These are phyloP conservation scores for Xylariales sp. DNA, from an alignment of 2,329 filamentous ascomycete species.

Conservation along the genomic window DNA sequence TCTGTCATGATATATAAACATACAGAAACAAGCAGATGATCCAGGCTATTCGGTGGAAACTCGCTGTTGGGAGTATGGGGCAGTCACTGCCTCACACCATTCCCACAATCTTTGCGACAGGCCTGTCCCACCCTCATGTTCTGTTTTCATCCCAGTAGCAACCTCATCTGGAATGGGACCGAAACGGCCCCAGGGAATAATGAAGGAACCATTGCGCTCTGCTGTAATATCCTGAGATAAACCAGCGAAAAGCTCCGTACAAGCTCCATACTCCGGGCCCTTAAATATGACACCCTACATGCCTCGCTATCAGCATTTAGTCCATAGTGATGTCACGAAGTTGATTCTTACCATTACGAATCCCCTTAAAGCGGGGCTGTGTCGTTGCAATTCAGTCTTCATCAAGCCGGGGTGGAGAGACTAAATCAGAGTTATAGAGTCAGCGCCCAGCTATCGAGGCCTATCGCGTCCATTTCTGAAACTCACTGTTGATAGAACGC, in stretches of 20 bases:
- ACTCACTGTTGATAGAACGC: constrained; percentile 10
- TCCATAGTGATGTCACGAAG: too few species aligned
- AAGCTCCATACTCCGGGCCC: constrained; percentile 30
- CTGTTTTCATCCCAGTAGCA: constrained; percentile 6
- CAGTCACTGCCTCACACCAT: constrained; percentile 11
- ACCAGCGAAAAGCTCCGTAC: constrained; percentile 36
- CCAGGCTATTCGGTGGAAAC: too few species aligned
- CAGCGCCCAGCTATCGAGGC: background rate
- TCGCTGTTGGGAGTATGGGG: too few species aligned
- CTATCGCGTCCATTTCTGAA: background rate
- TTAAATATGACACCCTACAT: constrained; percentile 21
- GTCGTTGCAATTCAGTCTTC: constrained; percentile 2
- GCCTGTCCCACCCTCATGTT: constrained; percentile 12
- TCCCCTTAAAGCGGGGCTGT: too few species aligned
- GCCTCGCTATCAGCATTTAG: background rate
- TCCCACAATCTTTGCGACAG: constrained; percentile 10
- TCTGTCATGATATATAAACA: too few species aligned
- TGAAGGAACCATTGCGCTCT: constrained; percentile 24
- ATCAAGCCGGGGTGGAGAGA: background rate
- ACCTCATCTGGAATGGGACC: constrained; percentile 12
- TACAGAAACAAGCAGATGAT: too few species aligned
- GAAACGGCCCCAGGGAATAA: constrained; percentile 24
- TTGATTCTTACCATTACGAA: too few species aligned
- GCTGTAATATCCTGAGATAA: constrained; percentile 31
- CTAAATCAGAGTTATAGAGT: background rate